Conservation (phyloP, 228 moss, liverwort and hornwort genomes). For the Sphagnum fallax region DNA sequence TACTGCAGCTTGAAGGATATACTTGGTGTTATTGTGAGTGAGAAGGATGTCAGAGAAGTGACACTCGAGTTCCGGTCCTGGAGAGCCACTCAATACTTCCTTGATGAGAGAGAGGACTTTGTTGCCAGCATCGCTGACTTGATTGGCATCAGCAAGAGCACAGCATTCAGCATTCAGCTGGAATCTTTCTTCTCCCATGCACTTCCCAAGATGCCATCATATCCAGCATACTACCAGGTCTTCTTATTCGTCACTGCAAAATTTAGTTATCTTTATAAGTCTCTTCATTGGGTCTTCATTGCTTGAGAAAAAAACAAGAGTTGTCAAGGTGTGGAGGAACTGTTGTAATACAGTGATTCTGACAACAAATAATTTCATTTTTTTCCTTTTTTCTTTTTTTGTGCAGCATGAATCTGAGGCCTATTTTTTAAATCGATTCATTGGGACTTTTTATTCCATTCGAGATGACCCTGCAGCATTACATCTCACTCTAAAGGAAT, state of each 20-base stretch:
- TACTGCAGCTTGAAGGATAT: conserved; percentile 82
- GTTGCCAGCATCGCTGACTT: conserved; percentile 80
- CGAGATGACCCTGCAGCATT: conserved; percentile 68
- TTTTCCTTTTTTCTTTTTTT: background rate
- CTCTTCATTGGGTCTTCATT: no score
- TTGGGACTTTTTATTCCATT: conserved; percentile 84
- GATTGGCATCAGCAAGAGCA: conserved; percentile 68
- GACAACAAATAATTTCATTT: no score
- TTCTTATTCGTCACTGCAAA: no score
- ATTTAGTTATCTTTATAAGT: no score
- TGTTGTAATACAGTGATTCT: no score
- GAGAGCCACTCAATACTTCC: conserved; percentile 80
- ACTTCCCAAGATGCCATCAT: conserved; percentile 61
- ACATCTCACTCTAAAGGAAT: conserved; percentile 85
- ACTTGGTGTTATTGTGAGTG: conserved; percentile 79
- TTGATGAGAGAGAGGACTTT: conserved; percentile 83
- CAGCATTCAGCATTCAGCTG: conserved; percentile 74
- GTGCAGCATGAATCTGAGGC: conserved; percentile 83
- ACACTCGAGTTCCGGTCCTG: conserved; percentile 90
- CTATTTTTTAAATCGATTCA: conserved; percentile 86
- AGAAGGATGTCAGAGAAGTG: conserved; percentile 71
- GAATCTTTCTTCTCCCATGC: conserved; percentile 78
- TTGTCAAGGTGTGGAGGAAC: no score
- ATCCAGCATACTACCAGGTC: conserved; percentile 69
- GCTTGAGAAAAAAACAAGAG: no score